These are phyloP conservation scores for Metarhizium humberi DNA, from an alignment of 2,329 filamentous ascomycete genomes.

Conservation along the genomic window DNA sequence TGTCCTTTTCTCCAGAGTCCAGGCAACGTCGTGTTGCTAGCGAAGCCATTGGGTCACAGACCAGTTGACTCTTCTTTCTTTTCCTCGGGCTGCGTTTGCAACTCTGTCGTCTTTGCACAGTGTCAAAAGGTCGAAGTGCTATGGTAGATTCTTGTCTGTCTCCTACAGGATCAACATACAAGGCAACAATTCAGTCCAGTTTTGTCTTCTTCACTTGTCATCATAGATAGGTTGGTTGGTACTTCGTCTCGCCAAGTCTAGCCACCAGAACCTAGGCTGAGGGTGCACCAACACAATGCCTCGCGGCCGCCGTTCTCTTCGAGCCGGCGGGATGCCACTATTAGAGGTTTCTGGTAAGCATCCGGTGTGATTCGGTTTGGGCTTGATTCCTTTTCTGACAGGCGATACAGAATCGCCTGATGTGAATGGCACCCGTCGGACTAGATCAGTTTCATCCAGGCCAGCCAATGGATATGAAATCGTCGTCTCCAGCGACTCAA, in stretches of 20 bases:
- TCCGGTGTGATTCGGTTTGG: background rate
- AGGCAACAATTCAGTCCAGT: too few relatives aligned
- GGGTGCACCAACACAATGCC: constrained; percentile 14
- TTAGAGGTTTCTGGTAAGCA: background rate
- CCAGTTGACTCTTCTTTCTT: too few relatives aligned
- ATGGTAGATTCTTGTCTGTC: too few relatives aligned
- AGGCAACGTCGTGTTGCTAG: background rate
- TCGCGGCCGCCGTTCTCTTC: constrained; percentile 13
- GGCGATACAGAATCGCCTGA: background rate
- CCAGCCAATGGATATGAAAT: background rate
- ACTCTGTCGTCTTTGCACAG: too few relatives aligned
- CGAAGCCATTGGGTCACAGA: background rate
- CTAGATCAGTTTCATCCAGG: constrained; percentile 1
- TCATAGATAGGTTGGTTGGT: too few relatives aligned
- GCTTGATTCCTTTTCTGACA: background rate
- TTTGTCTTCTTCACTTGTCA: too few relatives aligned
- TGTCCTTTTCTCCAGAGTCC: background rate
- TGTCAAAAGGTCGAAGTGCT: too few relatives aligned
- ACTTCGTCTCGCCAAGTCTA: background rate
- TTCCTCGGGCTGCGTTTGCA: background rate
- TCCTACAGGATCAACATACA: background rate
- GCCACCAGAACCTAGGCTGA: background rate
- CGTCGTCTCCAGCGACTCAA: constrained; percentile 1
- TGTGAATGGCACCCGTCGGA: background rate
- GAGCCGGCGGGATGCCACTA: background rate